Evolutionary conservation across 2,329 filamentous ascomycete species (phyloP), one percentile per base, ranked within the genome.

Genomic region (Colletotrichum incanum): DNA sequence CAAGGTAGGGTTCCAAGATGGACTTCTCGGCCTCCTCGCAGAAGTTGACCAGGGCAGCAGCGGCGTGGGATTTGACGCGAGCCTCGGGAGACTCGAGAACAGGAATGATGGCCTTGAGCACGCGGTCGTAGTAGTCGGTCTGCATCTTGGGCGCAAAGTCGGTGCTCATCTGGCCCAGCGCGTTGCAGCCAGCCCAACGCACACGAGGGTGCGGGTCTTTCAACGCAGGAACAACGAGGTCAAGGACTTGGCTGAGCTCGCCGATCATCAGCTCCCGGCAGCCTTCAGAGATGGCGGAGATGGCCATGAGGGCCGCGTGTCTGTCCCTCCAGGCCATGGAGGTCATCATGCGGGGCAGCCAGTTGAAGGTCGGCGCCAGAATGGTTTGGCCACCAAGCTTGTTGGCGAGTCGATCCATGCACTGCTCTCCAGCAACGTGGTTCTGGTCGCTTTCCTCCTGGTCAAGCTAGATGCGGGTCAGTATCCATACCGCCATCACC

Each of bases 121-220:
- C 94, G 55, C 92, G 88, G 75, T 94, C 90, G 82, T 98, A 96
- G 82, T 97, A 97, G 78, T 98, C 96, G 76, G 94, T 93, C 83
- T 99, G 96, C 96, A 99, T 98, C 14, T 93, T 97, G 16, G 95
- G 95, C 16, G 97, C 96, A 82, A 99, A 99, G 80, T 99, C 96
- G 41, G 96, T 99, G 85, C 96, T 98, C 96, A 99, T 99, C 83
- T 99, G 96, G 37, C 96, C 96, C n/a, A 99, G 89, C 52, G 96
- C 96, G 80, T 99, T 98, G 86, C 96, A 99, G 43, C 95, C 96
- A 64, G 96, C 96, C 92, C 97, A 99, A 78, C 96, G 93, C 67
- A 99, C 96, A 79, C 96, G 94, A 50, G 96, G 94, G 80, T 99
- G 96, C 49, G 93, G 89, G 79, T 99, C 96, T 77, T 93, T 92